Base-by-base conservation (phyloP, 371 early-diverging fungal species). In the Coemansia sp. region DNA sequence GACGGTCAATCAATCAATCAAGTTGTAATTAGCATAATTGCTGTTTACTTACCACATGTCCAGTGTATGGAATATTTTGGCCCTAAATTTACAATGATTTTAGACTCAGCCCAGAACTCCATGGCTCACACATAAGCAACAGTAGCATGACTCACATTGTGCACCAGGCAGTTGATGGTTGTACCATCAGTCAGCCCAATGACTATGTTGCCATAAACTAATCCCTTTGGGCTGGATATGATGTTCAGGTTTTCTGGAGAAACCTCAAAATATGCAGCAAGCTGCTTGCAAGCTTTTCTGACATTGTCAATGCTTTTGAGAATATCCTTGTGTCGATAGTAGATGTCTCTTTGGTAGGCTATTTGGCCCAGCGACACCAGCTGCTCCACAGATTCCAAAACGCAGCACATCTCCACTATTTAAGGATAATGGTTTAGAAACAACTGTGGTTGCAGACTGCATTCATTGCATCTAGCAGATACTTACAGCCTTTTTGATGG, bases 301-400 rank as follows among this genome's bases (percentile, higher is more conserved):
- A 74, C 74, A 34, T 74, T 74, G n/a, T 64, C 64, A 2, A 60
- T 54, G 39, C 65, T 68, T 42, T 61, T 60, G 24, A 74, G 54
- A 10, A 74, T 55, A 1, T 14, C 2, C 11, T 58, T 64, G 47
- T 64, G 24, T 11, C 69, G 69, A 38, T 74, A 74, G 36, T 55
- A 74, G 1, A 68, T 38, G 14, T 74, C 74, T 37, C 74, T 58
- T 46, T 74, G 74, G 44, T 74, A 74, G 7, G 74, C 69, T 38
- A 68, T 34, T 31, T 74, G 69, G 1, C 65, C 69, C 1, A 47
- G 14, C 1, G 38, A 43, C 8, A 74, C 50, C 31, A 74, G 47
- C 39, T 47, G 58, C 40, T 48, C 43, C 1, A 55, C 58, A 2
- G 60, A 58, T 8, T 54, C 69, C 1, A 64, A 40, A 8, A 74